Evolutionary conservation across 2,329 filamentous ascomycete species (phyloP).

Genomic region (Epichloe brachyelytri): DNA sequence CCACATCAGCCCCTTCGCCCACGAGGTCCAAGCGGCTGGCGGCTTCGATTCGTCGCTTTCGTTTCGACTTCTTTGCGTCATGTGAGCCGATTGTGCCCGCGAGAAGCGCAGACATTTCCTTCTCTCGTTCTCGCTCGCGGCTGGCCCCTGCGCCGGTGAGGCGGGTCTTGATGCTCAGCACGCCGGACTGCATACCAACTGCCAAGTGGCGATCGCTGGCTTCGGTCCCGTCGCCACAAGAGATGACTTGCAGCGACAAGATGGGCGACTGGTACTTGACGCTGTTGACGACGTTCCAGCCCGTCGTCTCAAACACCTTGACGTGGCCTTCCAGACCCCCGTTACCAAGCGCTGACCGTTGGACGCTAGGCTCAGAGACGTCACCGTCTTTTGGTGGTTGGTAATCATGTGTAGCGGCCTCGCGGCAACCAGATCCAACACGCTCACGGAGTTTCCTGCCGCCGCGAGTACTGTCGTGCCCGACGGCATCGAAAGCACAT

Average conservation of each 20-base stretch:
- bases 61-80: slow-evolving; percentile 58
- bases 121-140: slow-evolving; percentile 61
- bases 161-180: slow-evolving; percentile 84
- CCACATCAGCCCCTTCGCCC: slow-evolving; percentile 75
- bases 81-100: slow-evolving; percentile 67
- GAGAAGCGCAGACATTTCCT: slow-evolving; percentile 73
- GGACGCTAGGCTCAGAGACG: slow-evolving; percentile 69
- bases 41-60: slow-evolving; percentile 42
- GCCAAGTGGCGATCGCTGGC: slow-evolving; percentile 83
- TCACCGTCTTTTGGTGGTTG: slow-evolving; percentile 97
- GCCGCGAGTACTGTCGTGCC: slow-evolving; percentile 79
- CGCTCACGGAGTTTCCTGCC: slow-evolving; percentile 74
- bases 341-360: slow-evolving; percentile 70
- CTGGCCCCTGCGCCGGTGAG: slow-evolving; percentile 71
- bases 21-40: slow-evolving; percentile 57
- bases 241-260: slow-evolving; percentile 66
- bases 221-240: slow-evolving; percentile 20
- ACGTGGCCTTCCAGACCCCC: slow-evolving; percentile 90
- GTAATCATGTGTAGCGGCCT: slow-evolving; percentile 76
- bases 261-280: slow-evolving; percentile 90
- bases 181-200: slow-evolving; percentile 86
- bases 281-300: slow-evolving; percentile 93
- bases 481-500: slow-evolving; percentile 74
- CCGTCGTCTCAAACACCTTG: slow-evolving; percentile 88
- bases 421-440: slow-evolving; percentile 84